Evolutionary conservation across 2,329 filamentous ascomycete species (phyloP).

Genomic region (Fusarium duplospermum): DNA sequence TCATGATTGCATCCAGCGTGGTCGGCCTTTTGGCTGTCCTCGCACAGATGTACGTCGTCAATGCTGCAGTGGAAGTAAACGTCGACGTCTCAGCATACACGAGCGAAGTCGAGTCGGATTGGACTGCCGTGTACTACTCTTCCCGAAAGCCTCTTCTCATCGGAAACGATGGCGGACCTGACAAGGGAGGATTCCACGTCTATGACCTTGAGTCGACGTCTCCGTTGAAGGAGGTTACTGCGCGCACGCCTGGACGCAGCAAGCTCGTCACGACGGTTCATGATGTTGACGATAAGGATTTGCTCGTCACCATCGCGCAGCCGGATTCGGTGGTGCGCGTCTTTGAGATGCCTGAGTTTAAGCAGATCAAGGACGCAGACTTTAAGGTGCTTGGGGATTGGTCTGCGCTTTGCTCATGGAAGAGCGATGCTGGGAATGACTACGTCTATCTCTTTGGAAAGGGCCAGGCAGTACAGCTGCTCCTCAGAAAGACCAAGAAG

Average conservation of each 20-base stretch:
- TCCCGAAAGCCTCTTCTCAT: conserved; percentile 51
- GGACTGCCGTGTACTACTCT: conserved; percentile 55
- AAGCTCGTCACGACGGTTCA: conserved; percentile 57
- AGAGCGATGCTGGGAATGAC: conserved; percentile 53
- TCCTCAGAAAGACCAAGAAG: conserved; percentile 47
- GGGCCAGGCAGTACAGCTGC: conserved; percentile 51
- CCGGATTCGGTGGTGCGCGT: conserved; percentile 56
- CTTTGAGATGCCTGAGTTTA: conserved; percentile 50
- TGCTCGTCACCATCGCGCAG: conserved; percentile 55
- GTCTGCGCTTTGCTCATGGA: conserved; percentile 60
- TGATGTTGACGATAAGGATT: conserved; percentile 50
- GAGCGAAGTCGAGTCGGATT: conserved; percentile 55
- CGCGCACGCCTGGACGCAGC: conserved; percentile 55
- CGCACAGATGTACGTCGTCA: conserved; percentile 26
- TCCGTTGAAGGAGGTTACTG: conserved; percentile 47
- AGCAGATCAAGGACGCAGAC: conserved; percentile 47
- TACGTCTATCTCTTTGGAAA: conserved; percentile 62
- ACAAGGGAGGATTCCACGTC: conserved; percentile 55
- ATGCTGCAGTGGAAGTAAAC: conserved; percentile 35
- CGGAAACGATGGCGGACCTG: conserved; percentile 59
- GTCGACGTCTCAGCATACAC: conserved; percentile 51
- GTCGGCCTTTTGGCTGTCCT: conserved; percentile 35
- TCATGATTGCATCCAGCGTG: conserved; percentile 37
- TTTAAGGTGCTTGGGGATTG: conserved; percentile 57
- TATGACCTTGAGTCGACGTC: conserved; percentile 49